A percentile compares a stretch with the other conserved stretches of the same genome.
These are phyloP conservation scores for Panellus pusillus DNA, from an alignment of 768 basidiomycete species.

Conservation along the genomic window DNA sequence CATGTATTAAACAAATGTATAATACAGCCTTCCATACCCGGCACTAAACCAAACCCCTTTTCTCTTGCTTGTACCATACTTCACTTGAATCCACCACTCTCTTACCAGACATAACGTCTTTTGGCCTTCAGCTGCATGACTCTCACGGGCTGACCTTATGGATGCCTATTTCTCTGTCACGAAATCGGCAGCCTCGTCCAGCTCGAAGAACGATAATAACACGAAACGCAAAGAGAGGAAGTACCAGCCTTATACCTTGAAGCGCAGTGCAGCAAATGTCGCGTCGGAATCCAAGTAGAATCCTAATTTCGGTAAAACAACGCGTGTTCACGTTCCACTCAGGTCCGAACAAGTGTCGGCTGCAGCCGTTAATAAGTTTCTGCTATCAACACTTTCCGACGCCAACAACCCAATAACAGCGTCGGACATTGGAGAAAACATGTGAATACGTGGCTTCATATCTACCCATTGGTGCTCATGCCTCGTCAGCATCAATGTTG, in stretches of 20 bases:
- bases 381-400: conserved; percentile 62
- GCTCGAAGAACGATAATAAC: conserved; percentile 3
- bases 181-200: conserved; percentile 15
- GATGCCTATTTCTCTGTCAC: conserved; percentile 27
- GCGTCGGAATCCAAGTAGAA: conserved; percentile 13
- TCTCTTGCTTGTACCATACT: conserved; percentile 9
- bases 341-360: conserved; percentile 33
- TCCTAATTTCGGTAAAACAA: neutral
- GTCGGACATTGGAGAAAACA: conserved; percentile 57
- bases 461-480: conserved; percentile 34
- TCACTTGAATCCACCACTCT: neutral
- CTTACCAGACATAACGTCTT: conserved; percentile 6
- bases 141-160: conserved; percentile 17
- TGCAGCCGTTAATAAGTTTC: conserved; percentile 52
- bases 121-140: conserved; percentile 11
- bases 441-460: neutral
- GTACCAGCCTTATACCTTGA: conserved; percentile 18
- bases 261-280: conserved; percentile 11
- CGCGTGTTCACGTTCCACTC: conserved; percentile 15
- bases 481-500: conserved; percentile 32
- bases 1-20: too few relatives aligned
- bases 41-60: too few relatives aligned
- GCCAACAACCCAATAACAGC: conserved; percentile 79
- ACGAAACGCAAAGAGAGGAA: conserved; percentile 19
- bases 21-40: too few relatives aligned